These are phyloP conservation scores for Saccharomycopsis hybrid DNA, from an alignment of 1,139 yeast species.

Conservation along the genomic window DNA sequence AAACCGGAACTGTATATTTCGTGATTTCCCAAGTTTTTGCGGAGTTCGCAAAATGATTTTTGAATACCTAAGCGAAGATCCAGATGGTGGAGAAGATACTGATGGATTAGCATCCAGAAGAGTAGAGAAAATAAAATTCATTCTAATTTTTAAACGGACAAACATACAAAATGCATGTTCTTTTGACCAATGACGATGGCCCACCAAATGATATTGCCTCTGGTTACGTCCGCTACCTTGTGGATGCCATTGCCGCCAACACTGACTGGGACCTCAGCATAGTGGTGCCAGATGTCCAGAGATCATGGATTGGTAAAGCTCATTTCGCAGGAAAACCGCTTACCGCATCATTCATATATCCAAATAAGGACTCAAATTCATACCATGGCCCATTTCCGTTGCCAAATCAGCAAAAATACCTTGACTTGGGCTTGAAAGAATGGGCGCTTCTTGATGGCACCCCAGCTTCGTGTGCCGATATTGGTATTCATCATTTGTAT, in stretches of 20 bases:
- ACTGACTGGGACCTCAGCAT: slow-evolving; percentile 86
- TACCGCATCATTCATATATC: slow-evolving; percentile 59
- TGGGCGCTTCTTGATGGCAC: slow-evolving; percentile 89
- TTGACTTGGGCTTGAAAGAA: slow-evolving; percentile 40
- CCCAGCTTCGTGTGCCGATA: slow-evolving; percentile 92
- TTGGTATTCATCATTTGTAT: slow-evolving; percentile 74
- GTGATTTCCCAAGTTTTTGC: no score
- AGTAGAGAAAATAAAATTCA: no score
- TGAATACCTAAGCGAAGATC: no score
- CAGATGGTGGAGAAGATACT: no score
- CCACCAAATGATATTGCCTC: slow-evolving; percentile 78
- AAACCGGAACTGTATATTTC: no score
- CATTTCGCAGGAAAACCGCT: slow-evolving; percentile 84
- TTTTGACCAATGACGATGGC: slow-evolving; percentile 89
- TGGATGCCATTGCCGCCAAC: slow-evolving; percentile 53
- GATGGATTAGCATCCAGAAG: no score
- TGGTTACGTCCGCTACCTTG: slow-evolving; percentile 79
- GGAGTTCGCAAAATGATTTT: no score
- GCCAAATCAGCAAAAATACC: slow-evolving; percentile 32
- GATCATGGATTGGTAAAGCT: slow-evolving; percentile 98
- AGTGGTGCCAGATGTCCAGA: slow-evolving; percentile 71
- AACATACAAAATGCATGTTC: slow-evolving; percentile 24
- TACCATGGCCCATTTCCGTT: slow-evolving; percentile 65
- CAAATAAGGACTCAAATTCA: slow-evolving; percentile 42
- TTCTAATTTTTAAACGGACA: no score